Evolutionary conservation across 176 grass and related monocot genomes (phyloP).

Genomic region (Zoysia pacifica): DNA sequence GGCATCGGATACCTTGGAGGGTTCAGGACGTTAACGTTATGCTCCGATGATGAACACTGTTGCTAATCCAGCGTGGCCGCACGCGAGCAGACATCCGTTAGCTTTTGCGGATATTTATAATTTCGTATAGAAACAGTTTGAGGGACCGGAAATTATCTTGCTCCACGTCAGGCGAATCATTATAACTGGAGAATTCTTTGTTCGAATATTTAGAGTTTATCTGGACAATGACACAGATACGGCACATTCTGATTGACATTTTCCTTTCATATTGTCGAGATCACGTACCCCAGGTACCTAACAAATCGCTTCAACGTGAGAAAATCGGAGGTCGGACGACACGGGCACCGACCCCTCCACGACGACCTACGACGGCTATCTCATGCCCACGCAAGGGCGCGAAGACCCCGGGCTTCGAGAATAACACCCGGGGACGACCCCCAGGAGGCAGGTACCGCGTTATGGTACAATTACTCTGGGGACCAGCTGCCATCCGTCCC

Average conservation of each 20-base stretch:
- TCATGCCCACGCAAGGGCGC: too few relatives aligned
- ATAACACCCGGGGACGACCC: too few relatives aligned
- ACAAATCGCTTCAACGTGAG: too few relatives aligned
- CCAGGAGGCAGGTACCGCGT: too few relatives aligned
- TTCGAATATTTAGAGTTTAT: slow-evolving; percentile 23
- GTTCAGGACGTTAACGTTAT: slow-evolving; percentile 24
- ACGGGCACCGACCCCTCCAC: too few relatives aligned
- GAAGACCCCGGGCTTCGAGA: too few relatives aligned
- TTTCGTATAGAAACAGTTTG: not conserved
- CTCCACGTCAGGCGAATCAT: slow-evolving; percentile 35
- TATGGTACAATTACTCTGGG: too few relatives aligned
- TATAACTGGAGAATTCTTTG: not conserved
- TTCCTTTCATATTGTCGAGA: not conserved
- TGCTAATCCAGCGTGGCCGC: slow-evolving; percentile 10
- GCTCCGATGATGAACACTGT: not conserved
- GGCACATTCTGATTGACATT: not conserved
- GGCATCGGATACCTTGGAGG: slow-evolving; percentile 52
- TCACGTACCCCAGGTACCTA: too few relatives aligned
- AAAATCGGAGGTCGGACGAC: too few relatives aligned
- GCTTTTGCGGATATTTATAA: not conserved
- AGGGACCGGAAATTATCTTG: not conserved
- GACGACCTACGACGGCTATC: too few relatives aligned
- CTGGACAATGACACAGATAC: slow-evolving; percentile 1
- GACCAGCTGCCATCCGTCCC: too few relatives aligned
- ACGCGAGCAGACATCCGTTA: not conserved